Conservation (phyloP, 2,329 filamentous ascomycete species). For the Trichophyton schoenleinii region DNA sequence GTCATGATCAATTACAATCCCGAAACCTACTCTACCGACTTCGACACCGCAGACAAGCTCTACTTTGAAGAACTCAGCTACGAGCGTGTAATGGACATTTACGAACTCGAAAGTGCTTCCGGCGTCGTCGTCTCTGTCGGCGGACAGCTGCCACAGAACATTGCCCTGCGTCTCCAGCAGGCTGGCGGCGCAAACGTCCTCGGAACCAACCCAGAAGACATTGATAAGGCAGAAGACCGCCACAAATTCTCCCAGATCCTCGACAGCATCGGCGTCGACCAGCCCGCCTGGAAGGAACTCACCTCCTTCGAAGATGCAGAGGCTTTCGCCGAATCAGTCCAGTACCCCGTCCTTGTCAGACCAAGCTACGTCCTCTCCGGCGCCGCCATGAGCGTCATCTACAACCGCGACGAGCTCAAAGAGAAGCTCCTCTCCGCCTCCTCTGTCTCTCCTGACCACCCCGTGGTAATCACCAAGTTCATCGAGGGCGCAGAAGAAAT, state of each 20-base stretch:
- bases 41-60: slow-evolving; percentile 75
- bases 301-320: slow-evolving; percentile 82
- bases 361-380: slow-evolving; percentile 93
- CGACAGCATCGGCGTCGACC: slow-evolving; percentile 91
- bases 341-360: slow-evolving; percentile 88
- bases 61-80: slow-evolving; percentile 97
- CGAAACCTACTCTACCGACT: slow-evolving; percentile 72
- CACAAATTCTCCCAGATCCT: slow-evolving; percentile 98
- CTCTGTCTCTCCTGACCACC: slow-evolving; percentile 87
- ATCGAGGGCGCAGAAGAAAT: slow-evolving; percentile 96
- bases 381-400: slow-evolving; percentile 96
- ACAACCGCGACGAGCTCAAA: slow-evolving; percentile 74
- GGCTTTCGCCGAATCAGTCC: slow-evolving; percentile 69
- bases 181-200: slow-evolving; percentile 79
- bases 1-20: slow-evolving; percentile 94
- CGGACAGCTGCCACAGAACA: slow-evolving; percentile 94
- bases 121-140: slow-evolving; percentile 93
- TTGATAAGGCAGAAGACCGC: slow-evolving; percentile 94
- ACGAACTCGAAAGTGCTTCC: slow-evolving; percentile 72
- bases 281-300: slow-evolving; percentile 95
- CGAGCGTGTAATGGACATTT: slow-evolving; percentile 97
- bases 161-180: slow-evolving; percentile 86
- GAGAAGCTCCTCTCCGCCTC: slow-evolving; percentile 87
- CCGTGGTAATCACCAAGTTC: slow-evolving; percentile 96
- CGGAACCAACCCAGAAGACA: slow-evolving; percentile 83